A percentile compares a stretch with the other conserved stretches of the same genome.
phyloP scores from a whole-genome alignment of 2,329 filamentous ascomycete species.

The Pseudocercospora fijiensis region DNA sequence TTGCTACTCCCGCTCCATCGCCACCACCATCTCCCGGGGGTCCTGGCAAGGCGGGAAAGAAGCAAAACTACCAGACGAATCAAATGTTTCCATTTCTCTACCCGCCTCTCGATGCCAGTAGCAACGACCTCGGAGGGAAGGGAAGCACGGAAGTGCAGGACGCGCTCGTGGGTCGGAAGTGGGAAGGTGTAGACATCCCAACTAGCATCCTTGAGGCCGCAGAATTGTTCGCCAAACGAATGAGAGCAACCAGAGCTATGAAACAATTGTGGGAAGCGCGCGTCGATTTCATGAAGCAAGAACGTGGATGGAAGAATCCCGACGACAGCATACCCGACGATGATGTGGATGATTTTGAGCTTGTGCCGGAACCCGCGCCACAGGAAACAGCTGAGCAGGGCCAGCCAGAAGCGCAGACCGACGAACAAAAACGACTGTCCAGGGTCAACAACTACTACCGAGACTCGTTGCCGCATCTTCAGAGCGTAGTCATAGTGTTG shows the following conservation, averaged over 20 bases:
- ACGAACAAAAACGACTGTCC: constrained; percentile 31
- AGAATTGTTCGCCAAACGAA: constrained; percentile 82
- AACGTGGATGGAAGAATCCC: constrained; percentile 77
- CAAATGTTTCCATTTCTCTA: constrained; percentile 99
- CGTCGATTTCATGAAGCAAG: constrained; percentile 85
- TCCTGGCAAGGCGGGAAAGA: constrained; percentile 86
- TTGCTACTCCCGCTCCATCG: constrained; percentile 95
- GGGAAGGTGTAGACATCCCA: constrained; percentile 93
- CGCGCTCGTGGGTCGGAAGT: constrained; percentile 74
- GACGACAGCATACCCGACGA: constrained; percentile 34
- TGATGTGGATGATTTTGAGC: constrained; percentile 39
- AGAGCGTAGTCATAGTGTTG: constrained; percentile 89
- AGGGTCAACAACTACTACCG: constrained; percentile 80
- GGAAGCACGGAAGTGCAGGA: constrained; percentile 79
- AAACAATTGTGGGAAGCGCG: constrained; percentile 93
- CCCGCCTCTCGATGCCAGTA: constrained; percentile 82
- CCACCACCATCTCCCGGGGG: constrained; percentile 88
- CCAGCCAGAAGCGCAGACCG: constrained; percentile 27
- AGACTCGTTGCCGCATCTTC: constrained; percentile 76
- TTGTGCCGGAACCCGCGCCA: constrained; percentile 25
- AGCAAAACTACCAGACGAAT: constrained; percentile 99
- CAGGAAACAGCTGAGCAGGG: constrained; percentile 36
- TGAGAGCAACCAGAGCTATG: constrained; percentile 87
- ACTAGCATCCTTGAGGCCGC: constrained; percentile 94
- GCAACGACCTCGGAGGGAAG: constrained; percentile 87